Percentiles rank a stretch among this genome's conserved stretches.
Evolutionary conservation across 2,329 filamentous ascomycete species (phyloP).

Genomic region (Nemania serpens): DNA sequence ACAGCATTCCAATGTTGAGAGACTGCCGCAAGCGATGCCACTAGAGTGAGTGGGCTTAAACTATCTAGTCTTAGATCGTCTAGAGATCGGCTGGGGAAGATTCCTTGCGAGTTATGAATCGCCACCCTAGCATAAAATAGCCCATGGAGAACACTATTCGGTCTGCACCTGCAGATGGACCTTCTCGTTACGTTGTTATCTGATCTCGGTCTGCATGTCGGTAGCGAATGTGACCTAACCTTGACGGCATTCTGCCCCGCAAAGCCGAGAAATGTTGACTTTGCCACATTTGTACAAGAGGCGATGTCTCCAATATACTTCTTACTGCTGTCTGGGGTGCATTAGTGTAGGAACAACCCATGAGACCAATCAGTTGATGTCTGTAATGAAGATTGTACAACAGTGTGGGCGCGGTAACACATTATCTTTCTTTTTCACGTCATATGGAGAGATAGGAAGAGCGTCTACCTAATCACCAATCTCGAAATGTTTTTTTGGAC

Average conservation of each 20-base stretch:
- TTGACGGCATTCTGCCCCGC: constrained; percentile 26
- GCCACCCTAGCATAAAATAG: not conserved
- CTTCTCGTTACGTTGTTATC: constrained; percentile 13
- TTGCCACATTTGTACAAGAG: not conserved
- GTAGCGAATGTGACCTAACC: constrained; percentile 3
- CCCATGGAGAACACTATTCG: not conserved
- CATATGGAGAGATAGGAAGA: no score
- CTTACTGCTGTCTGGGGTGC: constrained; percentile 19
- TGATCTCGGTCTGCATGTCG: not conserved
- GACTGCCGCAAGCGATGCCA: not conserved
- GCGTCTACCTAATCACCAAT: no score
- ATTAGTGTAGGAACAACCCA: constrained; percentile 5
- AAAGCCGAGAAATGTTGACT: constrained; percentile 19
- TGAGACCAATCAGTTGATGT: not conserved
- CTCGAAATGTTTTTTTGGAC: no score
- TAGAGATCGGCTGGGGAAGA: not conserved
- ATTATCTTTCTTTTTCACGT: no score
- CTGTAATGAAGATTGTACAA: no score
- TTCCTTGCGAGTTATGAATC: constrained; percentile 2
- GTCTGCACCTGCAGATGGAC: constrained; percentile 10
- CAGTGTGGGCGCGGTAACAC: no score
- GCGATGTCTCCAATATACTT: not conserved
- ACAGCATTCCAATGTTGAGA: no score
- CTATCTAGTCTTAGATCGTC: not conserved
- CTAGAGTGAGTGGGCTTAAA: not conserved